Evolutionary conservation across 2,329 filamentous ascomycete genomes (phyloP), one percentile per base, ranked within the genome.

Genomic region (Fusarium musae): DNA sequence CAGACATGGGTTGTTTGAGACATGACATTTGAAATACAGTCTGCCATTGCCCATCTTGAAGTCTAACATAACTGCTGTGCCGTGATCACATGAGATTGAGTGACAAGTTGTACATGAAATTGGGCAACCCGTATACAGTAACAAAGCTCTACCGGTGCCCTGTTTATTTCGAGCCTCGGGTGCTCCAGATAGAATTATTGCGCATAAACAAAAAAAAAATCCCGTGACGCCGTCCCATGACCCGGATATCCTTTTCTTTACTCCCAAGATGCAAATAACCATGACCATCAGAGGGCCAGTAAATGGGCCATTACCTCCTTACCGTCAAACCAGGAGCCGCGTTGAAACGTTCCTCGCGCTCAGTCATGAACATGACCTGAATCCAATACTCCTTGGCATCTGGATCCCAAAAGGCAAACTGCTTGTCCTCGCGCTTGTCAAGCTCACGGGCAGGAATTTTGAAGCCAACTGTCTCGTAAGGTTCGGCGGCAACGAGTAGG

Each of bases 311-410:
- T 64, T 63, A 88, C 76, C 83, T 80, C 78, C 86, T 80, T 5
- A 85, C 85, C 32, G 86, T 87, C 76, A 92, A 79, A 17, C 90
- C 90, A 2, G 90, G 90, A 60, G 90, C 90, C 23, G 89, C 89
- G 56, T 90, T 90, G 73, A 91, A 98, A 69, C 95, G 88, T 87
- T 98, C 96, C 84, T 98, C 96, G 73, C 96, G 91, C 87, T 99
- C 96, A 43, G 96, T 98, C 89, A 98, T 96, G 85, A 98, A 99
- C 87, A 98, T 93, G 74, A 99, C 89, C 86, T 98, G 96, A 44
- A 98, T 90, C 94, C 95, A 98, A 81, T 97, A 99, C 85, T 98
- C 96, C 87, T 97, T 97, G 72, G 92, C 91, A 82, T 99, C 96
- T 69, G 93, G 92, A 83, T 99, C 96, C 87, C 95, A 99, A 91